These are phyloP conservation scores for Geotrichum europaeum DNA, from an alignment of 1,139 yeast genomes.

Conservation along the genomic window DNA sequence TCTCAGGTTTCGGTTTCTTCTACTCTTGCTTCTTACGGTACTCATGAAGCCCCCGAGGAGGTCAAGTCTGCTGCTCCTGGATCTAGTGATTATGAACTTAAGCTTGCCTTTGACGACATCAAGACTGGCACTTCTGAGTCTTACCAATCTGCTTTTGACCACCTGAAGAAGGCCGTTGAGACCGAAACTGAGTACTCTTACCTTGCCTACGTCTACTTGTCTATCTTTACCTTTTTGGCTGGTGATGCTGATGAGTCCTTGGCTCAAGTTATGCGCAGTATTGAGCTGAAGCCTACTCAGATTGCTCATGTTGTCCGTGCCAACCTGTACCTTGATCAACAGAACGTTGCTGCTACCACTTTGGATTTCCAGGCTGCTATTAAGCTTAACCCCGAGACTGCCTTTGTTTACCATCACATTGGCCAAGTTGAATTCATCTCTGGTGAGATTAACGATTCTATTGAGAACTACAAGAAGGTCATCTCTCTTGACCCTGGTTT, in stretches of 20 bases:
- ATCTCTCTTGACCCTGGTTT: slow-evolving; percentile 67
- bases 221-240: slow-evolving; percentile 78
- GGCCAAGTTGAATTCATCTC: slow-evolving; percentile 88
- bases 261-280: slow-evolving; percentile 55
- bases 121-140: slow-evolving; percentile 49
- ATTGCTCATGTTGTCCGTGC: slow-evolving; percentile 83
- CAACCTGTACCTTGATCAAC: slow-evolving; percentile 72
- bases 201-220: slow-evolving; percentile 76
- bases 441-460: slow-evolving; percentile 68
- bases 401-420: slow-evolving; percentile 88
- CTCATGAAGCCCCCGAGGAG: slow-evolving; percentile 32
- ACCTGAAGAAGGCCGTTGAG: slow-evolving; percentile 61
- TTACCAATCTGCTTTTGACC: slow-evolving; percentile 67
- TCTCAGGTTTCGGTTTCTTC: slow-evolving; percentile 81
- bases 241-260: slow-evolving; percentile 62
- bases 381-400: slow-evolving; percentile 58
- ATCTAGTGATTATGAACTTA: slow-evolving; percentile 57
- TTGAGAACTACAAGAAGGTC: slow-evolving; percentile 69
- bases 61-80: slow-evolving; percentile 46
- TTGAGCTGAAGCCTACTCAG: slow-evolving; percentile 66
- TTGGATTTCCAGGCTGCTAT: slow-evolving; percentile 70
- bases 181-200: slow-evolving; percentile 37
- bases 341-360: slow-evolving; percentile 53
- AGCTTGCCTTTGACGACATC: slow-evolving; percentile 61
- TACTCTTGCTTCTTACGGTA: slow-evolving; percentile 70